Conservation (phyloP, 2,329 filamentous ascomycete species). For the Fusarium equiseti region DNA sequence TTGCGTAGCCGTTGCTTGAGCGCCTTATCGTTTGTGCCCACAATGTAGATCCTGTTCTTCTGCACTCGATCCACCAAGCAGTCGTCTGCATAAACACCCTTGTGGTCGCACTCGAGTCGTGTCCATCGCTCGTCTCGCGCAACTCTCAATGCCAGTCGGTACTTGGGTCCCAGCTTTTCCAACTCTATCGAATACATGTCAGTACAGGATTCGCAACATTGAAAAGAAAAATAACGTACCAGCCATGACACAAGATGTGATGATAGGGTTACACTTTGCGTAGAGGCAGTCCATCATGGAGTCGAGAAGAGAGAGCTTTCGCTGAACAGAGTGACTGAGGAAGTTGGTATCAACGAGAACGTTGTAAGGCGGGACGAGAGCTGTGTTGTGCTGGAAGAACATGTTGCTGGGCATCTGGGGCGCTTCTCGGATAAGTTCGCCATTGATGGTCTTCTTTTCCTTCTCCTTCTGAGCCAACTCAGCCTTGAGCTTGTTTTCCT, state of each 20-base stretch:
- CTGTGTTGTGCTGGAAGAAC: slow-evolving; percentile 91
- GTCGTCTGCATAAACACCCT: slow-evolving; percentile 85
- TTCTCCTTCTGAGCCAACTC: slow-evolving; percentile 69
- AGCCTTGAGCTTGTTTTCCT: slow-evolving; percentile 80
- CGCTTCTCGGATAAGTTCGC: slow-evolving; percentile 80
- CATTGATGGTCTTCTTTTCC: slow-evolving; percentile 66
- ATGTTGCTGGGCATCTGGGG: slow-evolving; percentile 85
- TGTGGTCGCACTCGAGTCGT: slow-evolving; percentile 88
- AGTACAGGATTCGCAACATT: background rate
- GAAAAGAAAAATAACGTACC: background rate
- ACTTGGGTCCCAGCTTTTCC: slow-evolving; percentile 90
- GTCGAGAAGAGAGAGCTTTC: slow-evolving; percentile 88
- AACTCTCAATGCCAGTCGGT: slow-evolving; percentile 85
- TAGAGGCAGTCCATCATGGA: slow-evolving; percentile 95
- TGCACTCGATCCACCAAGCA: slow-evolving; percentile 81
- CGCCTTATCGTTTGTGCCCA: slow-evolving; percentile 82
- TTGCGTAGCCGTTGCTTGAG: slow-evolving; percentile 87
- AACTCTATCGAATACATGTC: slow-evolving; percentile 70
- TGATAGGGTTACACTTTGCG: slow-evolving; percentile 89
- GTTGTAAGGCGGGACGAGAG: slow-evolving; percentile 82
- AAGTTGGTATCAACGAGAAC: slow-evolving; percentile 84
- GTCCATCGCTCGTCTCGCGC: slow-evolving; percentile 92
- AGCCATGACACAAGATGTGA: slow-evolving; percentile 71
- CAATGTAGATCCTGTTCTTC: slow-evolving; percentile 82
- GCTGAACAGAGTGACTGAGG: slow-evolving; percentile 88